Conservation (phyloP, 306 rosid genomes). For the Phaseolus lunatus region DNA sequence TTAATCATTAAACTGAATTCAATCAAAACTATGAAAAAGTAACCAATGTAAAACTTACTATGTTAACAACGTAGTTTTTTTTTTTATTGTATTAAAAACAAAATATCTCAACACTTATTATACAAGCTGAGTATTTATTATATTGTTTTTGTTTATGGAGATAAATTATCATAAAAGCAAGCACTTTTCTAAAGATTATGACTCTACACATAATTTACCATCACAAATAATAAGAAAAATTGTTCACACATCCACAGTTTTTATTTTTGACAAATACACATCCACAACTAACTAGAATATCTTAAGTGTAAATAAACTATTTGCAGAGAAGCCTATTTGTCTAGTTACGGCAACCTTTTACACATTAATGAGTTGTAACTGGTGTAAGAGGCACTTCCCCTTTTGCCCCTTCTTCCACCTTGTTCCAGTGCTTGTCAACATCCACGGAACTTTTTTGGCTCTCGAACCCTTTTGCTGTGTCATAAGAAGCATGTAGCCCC, state of each 20-base stretch:
- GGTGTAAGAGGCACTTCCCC: not conserved
- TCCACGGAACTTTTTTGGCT: not conserved
- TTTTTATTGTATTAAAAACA: no score
- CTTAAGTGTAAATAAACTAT: not conserved
- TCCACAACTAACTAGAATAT: not conserved
- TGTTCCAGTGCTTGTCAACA: slow-evolving; percentile 30
- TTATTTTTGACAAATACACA: not conserved
- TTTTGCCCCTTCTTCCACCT: slow-evolving; percentile 41
- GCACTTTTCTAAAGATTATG: not conserved
- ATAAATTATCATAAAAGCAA: no score
- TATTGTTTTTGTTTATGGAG: no score
- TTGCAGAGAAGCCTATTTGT: not conserved
- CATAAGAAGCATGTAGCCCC: slow-evolving; percentile 57
- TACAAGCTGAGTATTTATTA: no score
- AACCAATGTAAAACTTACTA: no score
- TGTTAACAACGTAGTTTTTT: no score
- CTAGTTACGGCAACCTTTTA: not conserved
- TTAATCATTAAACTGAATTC: no score
- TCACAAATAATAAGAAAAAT: not conserved
- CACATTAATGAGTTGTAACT: not conserved
- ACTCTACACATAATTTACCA: not conserved
- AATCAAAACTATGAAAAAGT: no score
- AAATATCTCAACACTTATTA: no score
- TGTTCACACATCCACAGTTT: not conserved
- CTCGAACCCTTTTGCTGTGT: slow-evolving; percentile 48